phyloP scores from a whole-genome alignment of 345 rosid species.

The Populus davidiana region DNA sequence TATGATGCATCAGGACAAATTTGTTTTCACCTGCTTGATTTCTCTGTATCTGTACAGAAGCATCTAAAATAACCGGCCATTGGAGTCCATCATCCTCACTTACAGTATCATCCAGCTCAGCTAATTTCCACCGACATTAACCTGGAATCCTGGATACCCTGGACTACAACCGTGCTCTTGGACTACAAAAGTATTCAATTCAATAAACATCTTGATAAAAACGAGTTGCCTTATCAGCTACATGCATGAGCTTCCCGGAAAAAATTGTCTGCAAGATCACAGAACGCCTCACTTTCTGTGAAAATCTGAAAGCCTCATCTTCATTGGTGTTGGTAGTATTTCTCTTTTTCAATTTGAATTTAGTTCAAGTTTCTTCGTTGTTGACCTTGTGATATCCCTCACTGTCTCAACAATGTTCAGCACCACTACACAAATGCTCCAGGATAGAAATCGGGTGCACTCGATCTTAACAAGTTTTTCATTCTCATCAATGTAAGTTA shows the following conservation, averaged over 20 bases:
- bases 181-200: constrained; percentile 19
- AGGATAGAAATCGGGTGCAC: constrained; percentile 38
- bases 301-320: constrained; percentile 52
- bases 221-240: constrained; percentile 76
- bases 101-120: constrained; percentile 28
- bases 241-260: constrained; percentile 70
- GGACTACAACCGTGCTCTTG: too few relatives aligned
- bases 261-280: constrained; percentile 58
- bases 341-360: constrained; percentile 34
- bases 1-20: neutral
- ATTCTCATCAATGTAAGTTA: constrained; percentile 62
- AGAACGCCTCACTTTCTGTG: constrained; percentile 53
- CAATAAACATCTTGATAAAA: constrained; percentile 60
- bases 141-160: too few relatives aligned
- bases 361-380: too few relatives aligned
- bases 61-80: neutral
- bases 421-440: constrained; percentile 11
- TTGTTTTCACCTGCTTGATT: neutral
- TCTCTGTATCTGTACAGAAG: neutral
- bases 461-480: constrained; percentile 51
- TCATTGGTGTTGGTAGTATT: constrained; percentile 43
- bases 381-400: constrained; percentile 25
- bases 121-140: too few relatives aligned
- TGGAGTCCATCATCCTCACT: constrained; percentile 7
- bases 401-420: constrained; percentile 30